phyloP scores from a whole-genome alignment of 257 asterid genomes.

The Nicotiana paniculata region DNA sequence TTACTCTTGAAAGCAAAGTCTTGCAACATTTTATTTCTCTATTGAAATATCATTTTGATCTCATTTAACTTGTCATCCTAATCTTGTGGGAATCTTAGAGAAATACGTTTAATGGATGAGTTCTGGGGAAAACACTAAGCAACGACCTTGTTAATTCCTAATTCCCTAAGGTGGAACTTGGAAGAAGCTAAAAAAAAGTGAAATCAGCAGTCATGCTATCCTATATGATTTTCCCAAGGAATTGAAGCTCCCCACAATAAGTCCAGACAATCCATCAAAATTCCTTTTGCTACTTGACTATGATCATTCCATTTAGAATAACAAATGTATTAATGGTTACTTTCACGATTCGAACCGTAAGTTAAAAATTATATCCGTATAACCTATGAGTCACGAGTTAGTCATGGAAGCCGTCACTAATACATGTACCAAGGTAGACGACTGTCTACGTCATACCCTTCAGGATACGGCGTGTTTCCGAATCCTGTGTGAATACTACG shows the following conservation, averaged over 20 bases:
- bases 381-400: no score
- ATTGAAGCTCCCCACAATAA: background rate
- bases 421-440: no score
- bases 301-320: background rate
- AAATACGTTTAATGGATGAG: background rate
- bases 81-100: background rate
- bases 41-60: background rate
- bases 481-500: no score
- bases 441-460: no score
- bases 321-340: no score
- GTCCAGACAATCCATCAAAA: background rate
- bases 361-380: no score
- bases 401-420: no score
- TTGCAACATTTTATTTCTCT: background rate
- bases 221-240: background rate
- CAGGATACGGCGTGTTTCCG: accelerated
- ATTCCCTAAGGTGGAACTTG: background rate
- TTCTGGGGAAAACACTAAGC: background rate
- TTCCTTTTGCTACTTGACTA: background rate
- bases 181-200: background rate
- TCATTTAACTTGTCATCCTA: background rate
- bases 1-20: no score
- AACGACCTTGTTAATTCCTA: background rate
- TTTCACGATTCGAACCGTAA: no score
- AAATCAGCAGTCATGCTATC: background rate